Base-by-base conservation (phyloP, 1,284 basidiomycete species). In the Hemileia vastatrix region DNA sequence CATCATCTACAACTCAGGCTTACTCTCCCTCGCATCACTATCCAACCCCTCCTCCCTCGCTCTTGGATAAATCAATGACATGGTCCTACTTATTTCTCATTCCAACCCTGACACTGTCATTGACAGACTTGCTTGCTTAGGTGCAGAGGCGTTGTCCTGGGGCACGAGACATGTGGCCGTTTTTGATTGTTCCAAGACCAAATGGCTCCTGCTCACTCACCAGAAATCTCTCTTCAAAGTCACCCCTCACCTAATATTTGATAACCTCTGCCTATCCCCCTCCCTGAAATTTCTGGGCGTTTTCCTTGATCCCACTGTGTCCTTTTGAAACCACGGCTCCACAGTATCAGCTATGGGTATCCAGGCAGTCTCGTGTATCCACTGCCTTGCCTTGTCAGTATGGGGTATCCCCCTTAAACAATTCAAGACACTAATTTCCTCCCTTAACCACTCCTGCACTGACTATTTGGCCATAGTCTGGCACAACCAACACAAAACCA, bases 1-100 rank as follows among this genome's bases (percentile, higher is more conserved):
- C 44, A 54, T 62, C 21, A 44, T 59, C 6, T 52, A 59, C 32
- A 59, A 52, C 32, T 59, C 57, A 2, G n/a, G 6, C 2, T 11
- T 57, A 4, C 19, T 57, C 2, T 21, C 32, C 21, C 4, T 32
- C 6, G 18, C 21, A 4, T n/a, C 23, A 2, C 2, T 50, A 6
- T 15, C 45, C 15, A 5, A 24, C 13, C 9, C 44, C 31, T n/a
- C n/a, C n/a, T n/a, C n/a, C n/a, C 50, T 59, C 5, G 50, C 48
- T 2, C 27, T 59, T 3, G 48, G 48, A 4, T 59, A 36, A 18
- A 59, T 59, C 6, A 36, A 59, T 19, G 33, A 59, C 23, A 23
- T 52, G 6, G 44, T 19, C 18, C 57, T 36, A 19, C 6, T 58
- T 4, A 48, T 58, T 6, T 9, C 57, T 6, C 2, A 32, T 1